Percentiles rank a stretch among this genome's conserved stretches.
phyloP scores from a whole-genome alignment of 2,329 filamentous ascomycete genomes.

The Coleophoma cylindrospora region DNA sequence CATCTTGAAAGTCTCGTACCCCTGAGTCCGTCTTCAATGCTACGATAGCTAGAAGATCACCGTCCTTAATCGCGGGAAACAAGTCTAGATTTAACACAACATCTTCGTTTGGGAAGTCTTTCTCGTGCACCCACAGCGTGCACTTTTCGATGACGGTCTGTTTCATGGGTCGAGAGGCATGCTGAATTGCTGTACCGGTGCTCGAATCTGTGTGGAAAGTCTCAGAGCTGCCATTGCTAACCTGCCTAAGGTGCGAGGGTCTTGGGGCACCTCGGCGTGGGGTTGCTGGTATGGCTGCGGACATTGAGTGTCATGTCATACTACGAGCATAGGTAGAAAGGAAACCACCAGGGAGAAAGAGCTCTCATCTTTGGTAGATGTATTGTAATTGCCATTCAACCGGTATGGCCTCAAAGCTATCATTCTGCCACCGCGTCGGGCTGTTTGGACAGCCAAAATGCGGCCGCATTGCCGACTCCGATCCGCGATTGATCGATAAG shows the following conservation, averaged over 20 bases:
- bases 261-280: constrained; percentile 20
- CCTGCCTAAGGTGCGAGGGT: constrained; percentile 23
- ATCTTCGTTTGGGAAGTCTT: constrained; percentile 72
- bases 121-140: constrained; percentile 41
- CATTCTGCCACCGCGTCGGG: constrained; percentile 1
- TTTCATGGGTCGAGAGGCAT: constrained; percentile 13
- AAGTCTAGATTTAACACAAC: constrained; percentile 73
- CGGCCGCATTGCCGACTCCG: not conserved
- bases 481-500: not conserved
- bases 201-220: constrained; percentile 16
- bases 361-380: not conserved
- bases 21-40: constrained; percentile 48
- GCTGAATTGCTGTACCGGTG: constrained; percentile 11
- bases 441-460: not conserved
- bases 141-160: constrained; percentile 21
- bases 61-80: constrained; percentile 60
- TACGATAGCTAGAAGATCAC: constrained; percentile 69
- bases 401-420: not conserved
- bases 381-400: not conserved
- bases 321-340: too few relatives aligned
- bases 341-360: too few relatives aligned
- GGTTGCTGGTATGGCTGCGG: constrained; percentile 13
- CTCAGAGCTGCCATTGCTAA: constrained; percentile 24
- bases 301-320: constrained; percentile 16
- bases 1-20: constrained; percentile 39